Conservation (phyloP, 2,329 filamentous ascomycete genomes). For the Ascochyta lentis region DNA sequence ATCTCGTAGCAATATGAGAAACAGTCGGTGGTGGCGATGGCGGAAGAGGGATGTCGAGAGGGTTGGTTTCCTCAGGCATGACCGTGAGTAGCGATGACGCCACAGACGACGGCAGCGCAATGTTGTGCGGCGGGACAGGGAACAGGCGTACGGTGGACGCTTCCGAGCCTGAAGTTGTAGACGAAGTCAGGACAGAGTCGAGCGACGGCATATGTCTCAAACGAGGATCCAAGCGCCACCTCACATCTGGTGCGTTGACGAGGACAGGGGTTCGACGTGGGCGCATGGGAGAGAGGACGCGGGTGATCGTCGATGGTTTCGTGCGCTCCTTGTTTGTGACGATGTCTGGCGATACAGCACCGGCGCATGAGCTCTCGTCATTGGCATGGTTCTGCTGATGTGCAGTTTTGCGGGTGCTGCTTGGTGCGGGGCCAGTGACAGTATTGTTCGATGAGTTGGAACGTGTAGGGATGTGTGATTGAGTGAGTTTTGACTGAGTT, state of each 20-base stretch:
- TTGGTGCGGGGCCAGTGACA: background rate
- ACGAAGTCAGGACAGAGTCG: background rate
- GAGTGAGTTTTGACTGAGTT: background rate
- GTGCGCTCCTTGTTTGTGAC: slow-evolving; percentile 12
- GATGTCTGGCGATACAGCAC: background rate
- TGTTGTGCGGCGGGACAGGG: background rate
- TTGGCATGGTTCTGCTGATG: background rate
- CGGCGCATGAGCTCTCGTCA: background rate
- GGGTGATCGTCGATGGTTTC: background rate
- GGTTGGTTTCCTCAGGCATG: background rate
- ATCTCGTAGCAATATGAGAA: background rate
- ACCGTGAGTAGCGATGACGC: background rate
- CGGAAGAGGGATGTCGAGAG: background rate
- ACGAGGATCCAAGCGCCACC: background rate
- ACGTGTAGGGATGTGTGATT: background rate
- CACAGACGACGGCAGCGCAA: background rate
- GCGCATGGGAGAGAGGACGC: slow-evolving; percentile 7
- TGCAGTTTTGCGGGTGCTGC: background rate
- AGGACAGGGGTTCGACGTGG: slow-evolving; percentile 10
- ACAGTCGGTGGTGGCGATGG: background rate
- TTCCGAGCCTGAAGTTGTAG: background rate
- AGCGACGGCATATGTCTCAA: background rate
- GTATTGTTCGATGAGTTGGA: background rate
- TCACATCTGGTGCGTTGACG: slow-evolving; percentile 10
- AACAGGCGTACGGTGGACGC: background rate